Percentiles rank a stretch among this genome's conserved stretches.
Conservation (phyloP, 352 stramenopile species). For the Pythium apleroticum region DNA sequence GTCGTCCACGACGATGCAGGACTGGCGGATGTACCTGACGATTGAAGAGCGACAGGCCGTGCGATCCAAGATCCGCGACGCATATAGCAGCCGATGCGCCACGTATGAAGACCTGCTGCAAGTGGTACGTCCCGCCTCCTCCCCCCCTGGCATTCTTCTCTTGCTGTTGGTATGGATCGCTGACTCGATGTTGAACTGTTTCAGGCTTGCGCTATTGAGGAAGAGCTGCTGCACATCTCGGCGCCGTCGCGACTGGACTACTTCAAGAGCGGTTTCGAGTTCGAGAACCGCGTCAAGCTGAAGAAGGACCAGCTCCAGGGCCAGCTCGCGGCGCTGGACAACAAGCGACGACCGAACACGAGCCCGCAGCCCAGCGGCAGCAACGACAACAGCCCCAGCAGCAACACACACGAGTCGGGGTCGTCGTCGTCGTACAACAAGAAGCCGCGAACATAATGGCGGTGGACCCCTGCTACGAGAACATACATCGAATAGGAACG, state of each 20-base stretch:
- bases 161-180: conserved; percentile 6
- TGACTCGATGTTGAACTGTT: background rate
- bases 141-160: background rate
- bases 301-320: conserved; percentile 89
- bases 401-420: conserved; percentile 32
- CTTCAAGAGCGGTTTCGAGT: conserved; percentile 91
- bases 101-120: conserved; percentile 88
- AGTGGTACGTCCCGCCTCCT: conserved; percentile 73
- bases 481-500: background rate
- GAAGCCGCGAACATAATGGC: conserved; percentile 30
- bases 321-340: conserved; percentile 75
- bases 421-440: conserved; percentile 68
- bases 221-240: conserved; percentile 88
- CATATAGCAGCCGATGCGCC: conserved; percentile 81
- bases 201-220: conserved; percentile 86
- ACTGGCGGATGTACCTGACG: conserved; percentile 90
- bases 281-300: conserved; percentile 88
- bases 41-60: conserved; percentile 89
- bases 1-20: conserved; percentile 65
- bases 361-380: conserved; percentile 37
- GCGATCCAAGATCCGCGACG: conserved; percentile 84
- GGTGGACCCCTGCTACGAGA: background rate
- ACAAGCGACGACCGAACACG: conserved; percentile 62
- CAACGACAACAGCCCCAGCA: conserved; percentile 39
- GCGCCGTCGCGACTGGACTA: conserved; percentile 87